Base-by-base conservation (phyloP, 805 yeast genomes). In the Cephaloascus fragrans region DNA sequence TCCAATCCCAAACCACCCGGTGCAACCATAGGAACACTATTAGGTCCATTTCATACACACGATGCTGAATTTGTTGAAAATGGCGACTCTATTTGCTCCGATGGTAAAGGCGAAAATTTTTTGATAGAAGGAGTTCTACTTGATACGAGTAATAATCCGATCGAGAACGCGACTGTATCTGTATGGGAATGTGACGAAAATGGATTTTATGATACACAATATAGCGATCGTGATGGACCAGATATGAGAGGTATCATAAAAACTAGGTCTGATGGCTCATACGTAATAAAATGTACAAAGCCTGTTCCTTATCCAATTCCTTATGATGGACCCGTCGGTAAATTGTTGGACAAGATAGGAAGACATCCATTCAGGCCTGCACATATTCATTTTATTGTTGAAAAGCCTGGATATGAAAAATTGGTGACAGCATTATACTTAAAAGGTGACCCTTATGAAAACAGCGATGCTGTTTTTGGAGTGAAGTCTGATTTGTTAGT, bases 221-320 rank as follows among this genome's bases (percentile, higher is more conserved):
- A 50, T 38, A 40, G 33, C 1, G 48, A 49, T 32, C 41, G 52
- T 32, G 48, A 43, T 15, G 46, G 41, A 9, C 46, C 53, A 17
- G 52, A 50, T 38, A 44, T 50, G 52, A 40, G 54, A 37, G 54
- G 54, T 14, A 42, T 50, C 19, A 40, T 47, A 32, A 34, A 29
- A 17, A 44, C 50, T 12, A 26, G 39, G 15, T 37, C 26, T 15
- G 51, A 50, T 36, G 54, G 64, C 6, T 38, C 44, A 26, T 59
- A 50, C 41, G 40, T 47, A 17, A 50, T 58, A 26, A 46, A 46
- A 26, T 59, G 62, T 34, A 45, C 58, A 37, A 49, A 48, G 34
- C 67, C 67, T 15, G 57, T 56, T 10, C 49, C 67, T 18, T 61
- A 61, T 39, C 66, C 65, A 18, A 62, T 61, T 35, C 67, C 67